phyloP scores from a whole-genome alignment of 1,284 basidiomycete genomes.

The Cystobasidium slooffiae region DNA sequence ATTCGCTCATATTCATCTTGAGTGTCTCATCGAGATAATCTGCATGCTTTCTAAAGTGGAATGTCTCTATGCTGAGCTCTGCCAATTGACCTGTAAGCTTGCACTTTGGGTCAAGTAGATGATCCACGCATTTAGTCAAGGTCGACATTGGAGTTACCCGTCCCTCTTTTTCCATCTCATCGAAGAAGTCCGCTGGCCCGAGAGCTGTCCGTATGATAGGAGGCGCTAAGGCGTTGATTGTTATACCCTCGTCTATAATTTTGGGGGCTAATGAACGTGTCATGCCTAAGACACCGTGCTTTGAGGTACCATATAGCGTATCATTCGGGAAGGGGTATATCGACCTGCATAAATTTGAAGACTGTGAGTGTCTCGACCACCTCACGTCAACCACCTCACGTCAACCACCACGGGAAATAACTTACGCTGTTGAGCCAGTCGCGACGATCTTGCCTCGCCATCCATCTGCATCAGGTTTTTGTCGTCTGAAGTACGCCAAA shows the following conservation, averaged over 20 bases:
- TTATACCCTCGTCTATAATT: conserved; percentile 49
- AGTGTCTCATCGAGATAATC: conserved; percentile 25
- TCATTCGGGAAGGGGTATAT: conserved; percentile 51
- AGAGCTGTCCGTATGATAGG: conserved; percentile 36
- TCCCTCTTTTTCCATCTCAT: conserved; percentile 13
- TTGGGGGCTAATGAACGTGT: conserved; percentile 44
- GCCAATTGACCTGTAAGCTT: conserved; percentile 31
- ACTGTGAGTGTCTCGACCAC: not conserved
- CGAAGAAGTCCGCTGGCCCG: conserved; percentile 45
- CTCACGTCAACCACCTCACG: not conserved
- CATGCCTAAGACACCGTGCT: conserved; percentile 46
- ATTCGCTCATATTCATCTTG: conserved; percentile 35
- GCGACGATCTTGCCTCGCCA: conserved; percentile 51
- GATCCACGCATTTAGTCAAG: conserved; percentile 16
- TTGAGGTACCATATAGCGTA: conserved; percentile 46
- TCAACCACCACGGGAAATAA: not conserved
- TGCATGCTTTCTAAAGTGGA: conserved; percentile 7
- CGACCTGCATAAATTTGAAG: conserved; percentile 1
- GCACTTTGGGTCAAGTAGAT: conserved; percentile 18
- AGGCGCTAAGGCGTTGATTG: conserved; percentile 48
- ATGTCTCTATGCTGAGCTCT: conserved; percentile 14
- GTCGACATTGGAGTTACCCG: conserved; percentile 44
- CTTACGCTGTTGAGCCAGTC: conserved; percentile 50
- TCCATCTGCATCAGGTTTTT: conserved; percentile 46
- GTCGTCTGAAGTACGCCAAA: conserved; percentile 48